These are phyloP conservation scores for Lophiotrema nucula DNA, from an alignment of 495 filamentous ascomycete species.

Conservation along the genomic window DNA sequence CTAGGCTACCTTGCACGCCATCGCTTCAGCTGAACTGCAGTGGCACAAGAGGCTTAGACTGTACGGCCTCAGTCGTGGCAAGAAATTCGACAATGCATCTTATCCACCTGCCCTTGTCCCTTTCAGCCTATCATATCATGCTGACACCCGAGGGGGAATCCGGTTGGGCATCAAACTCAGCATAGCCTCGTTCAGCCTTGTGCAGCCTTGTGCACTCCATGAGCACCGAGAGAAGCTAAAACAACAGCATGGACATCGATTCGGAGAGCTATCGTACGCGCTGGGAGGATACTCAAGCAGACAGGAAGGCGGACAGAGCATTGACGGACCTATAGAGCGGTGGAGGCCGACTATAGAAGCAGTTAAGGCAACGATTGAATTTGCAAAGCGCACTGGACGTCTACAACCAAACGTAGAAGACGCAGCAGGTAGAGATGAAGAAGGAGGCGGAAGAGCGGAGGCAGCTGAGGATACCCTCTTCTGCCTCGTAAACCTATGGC, in stretches of 20 bases:
- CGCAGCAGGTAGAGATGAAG: conserved; percentile 14
- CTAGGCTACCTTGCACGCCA: no score
- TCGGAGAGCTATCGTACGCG: conserved; percentile 28
- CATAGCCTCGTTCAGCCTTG: no score
- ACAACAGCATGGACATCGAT: conserved; percentile 23
- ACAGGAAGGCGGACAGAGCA: conserved; percentile 24
- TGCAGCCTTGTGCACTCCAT: no score
- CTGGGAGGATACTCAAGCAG: conserved; percentile 28
- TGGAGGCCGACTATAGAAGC: conserved; percentile 29
- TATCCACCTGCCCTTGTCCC: no score
- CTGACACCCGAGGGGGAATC: no score
- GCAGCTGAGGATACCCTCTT: conserved; percentile 12
- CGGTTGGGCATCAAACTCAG: no score
- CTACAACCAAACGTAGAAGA: conserved; percentile 5
- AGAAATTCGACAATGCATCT: no score
- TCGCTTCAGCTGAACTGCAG: no score
- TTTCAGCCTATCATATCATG: no score
- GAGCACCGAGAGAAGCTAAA: conserved; percentile 15
- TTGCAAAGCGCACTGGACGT: conserved; percentile 1
- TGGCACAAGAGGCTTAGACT: no score
- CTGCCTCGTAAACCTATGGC: neutral
- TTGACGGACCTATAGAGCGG: conserved; percentile 28
- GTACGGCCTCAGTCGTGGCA: no score
- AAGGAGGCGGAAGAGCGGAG: conserved; percentile 7
- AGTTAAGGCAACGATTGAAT: conserved; percentile 18